Evolutionary conservation across 2,329 filamentous ascomycete genomes (phyloP), one percentile per base, ranked within the genome.

Genomic region (Trichoderma simmonsii): DNA sequence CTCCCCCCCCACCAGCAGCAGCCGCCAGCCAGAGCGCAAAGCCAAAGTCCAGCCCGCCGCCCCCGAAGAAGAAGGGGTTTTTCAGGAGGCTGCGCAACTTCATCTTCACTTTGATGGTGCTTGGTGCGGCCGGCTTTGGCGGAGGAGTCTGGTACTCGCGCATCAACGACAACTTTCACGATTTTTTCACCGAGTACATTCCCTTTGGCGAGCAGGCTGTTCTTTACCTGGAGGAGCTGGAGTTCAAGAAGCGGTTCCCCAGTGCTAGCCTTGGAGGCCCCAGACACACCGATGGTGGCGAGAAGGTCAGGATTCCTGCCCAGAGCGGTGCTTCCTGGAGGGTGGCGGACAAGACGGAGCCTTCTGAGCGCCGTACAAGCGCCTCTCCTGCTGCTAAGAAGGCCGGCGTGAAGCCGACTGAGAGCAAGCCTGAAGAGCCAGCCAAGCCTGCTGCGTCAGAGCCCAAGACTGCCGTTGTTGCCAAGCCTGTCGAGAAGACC

Each of bases 101-200:
- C 79, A 83, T 98, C 72, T 83, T 95, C 75, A 93, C 92, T 70
- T 83, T 98, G 63, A 84, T 95, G 74, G 83, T 97, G 59, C 88
- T 98, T 32, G 90, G 92, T 30, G 89, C 90, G 6, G 82, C 97
- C 59, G 91, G 92, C 51, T 99, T 97, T 78, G 93, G 89, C 71
- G 94, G 94, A 75, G 94, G 95, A 76, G 91, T 98, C 70, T 97
- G 93, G 86, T 96, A 97, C 82, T 95, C 96, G 70, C 90, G 97
- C 75, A 88, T 96, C 82, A 97, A 92, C 79, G 96, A 99, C 86
- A 97, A 94, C 84, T 99, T 98, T 88, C 95, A 99, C 84, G 96
- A 99, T 83, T 96, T 98, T 86, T 99, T 99, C 84, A 98, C 95
- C 78, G 95, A 98, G 84, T 99, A 95, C 82, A 84, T 99, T 21